A percentile compares a stretch with the other conserved stretches of the same genome.
Evolutionary conservation across 371 early-diverging fungal genomes (phyloP).

Genomic region (Modicella reniformis): DNA sequence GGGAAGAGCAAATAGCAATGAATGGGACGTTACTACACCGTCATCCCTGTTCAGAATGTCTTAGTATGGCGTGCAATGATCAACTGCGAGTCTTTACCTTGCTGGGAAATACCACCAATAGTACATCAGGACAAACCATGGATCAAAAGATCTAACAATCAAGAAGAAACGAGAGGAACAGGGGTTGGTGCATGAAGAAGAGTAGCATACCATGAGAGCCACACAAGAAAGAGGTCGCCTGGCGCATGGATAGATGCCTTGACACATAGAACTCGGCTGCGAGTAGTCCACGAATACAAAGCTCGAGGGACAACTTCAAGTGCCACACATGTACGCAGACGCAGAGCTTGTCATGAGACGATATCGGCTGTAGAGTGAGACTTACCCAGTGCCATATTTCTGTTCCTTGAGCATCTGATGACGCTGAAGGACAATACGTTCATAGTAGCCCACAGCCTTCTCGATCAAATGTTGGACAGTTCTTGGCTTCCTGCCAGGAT

Average conservation of each 20-base stretch:
- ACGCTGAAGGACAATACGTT: slow-evolving; percentile 37
- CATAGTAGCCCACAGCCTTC: slow-evolving; percentile 32
- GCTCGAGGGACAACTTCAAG: no score
- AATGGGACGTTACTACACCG: not conserved
- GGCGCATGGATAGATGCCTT: no score
- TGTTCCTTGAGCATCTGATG: slow-evolving; percentile 1
- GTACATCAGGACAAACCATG: slow-evolving; percentile 23
- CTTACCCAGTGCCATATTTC: slow-evolving; percentile 32
- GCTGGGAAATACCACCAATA: slow-evolving; percentile 48
- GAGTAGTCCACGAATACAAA: no score
- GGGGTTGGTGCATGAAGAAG: slow-evolving; percentile 15
- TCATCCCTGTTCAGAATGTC: no score
- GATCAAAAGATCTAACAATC: slow-evolving; percentile 12
- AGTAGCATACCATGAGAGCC: not conserved
- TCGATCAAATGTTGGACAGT: slow-evolving; percentile 40
- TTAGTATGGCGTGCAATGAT: no score
- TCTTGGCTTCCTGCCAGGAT: slow-evolving; percentile 32
- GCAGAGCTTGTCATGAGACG: no score
- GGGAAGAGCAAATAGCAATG: not conserved
- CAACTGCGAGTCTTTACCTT: slow-evolving; percentile 1
- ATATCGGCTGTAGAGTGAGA: no score
- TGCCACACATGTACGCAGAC: no score
- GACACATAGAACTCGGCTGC: no score
- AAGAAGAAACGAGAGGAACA: slow-evolving; percentile 5
- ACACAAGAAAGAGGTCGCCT: not conserved